Conservation (phyloP, 352 stramenopile genomes). For the Phytophthora macrochlamydospora region DNA sequence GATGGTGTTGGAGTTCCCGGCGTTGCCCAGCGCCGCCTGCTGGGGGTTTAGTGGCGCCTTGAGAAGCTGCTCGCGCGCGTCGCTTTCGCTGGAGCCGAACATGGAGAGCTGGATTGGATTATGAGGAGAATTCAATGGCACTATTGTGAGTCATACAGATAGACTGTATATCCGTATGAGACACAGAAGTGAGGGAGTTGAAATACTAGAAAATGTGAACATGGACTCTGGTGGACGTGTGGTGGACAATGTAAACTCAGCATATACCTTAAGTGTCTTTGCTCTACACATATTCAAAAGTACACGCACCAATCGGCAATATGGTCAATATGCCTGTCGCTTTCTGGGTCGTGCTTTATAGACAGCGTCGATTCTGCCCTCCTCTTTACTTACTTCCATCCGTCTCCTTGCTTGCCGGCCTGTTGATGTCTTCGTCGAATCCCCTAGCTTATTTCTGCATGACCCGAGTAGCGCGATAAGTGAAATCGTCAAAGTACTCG, state of each 20-base stretch:
- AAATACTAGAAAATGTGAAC: neutral
- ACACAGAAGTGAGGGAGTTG: neutral
- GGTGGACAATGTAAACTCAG: neutral
- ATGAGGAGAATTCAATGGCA: neutral
- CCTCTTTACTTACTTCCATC: conserved; percentile 25
- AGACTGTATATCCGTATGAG: neutral
- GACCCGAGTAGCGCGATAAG: conserved; percentile 74
- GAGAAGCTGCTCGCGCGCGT: conserved; percentile 35
- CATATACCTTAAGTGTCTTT: neutral
- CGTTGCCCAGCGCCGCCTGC: conserved; percentile 20
- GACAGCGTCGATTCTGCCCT: neutral
- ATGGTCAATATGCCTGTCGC: neutral
- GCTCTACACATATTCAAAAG: conserved; percentile 6
- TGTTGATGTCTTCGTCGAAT: no score
- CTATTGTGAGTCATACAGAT: neutral
- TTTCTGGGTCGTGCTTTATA: neutral
- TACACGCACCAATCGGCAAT: neutral
- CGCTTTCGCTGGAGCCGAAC: conserved; percentile 31
- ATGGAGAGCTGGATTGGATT: conserved; percentile 18
- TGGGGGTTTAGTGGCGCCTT: conserved; percentile 43
- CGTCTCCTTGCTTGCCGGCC: neutral
- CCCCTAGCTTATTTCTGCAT: conserved; percentile 61
- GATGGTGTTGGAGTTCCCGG: conserved; percentile 22
- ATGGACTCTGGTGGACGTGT: neutral
- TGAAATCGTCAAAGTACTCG: conserved; percentile 89